Percentiles rank a stretch among this genome's conserved stretches.
These are phyloP conservation scores for Abortiporus biennis DNA, from an alignment of 1,284 basidiomycete species.

Conservation along the genomic window DNA sequence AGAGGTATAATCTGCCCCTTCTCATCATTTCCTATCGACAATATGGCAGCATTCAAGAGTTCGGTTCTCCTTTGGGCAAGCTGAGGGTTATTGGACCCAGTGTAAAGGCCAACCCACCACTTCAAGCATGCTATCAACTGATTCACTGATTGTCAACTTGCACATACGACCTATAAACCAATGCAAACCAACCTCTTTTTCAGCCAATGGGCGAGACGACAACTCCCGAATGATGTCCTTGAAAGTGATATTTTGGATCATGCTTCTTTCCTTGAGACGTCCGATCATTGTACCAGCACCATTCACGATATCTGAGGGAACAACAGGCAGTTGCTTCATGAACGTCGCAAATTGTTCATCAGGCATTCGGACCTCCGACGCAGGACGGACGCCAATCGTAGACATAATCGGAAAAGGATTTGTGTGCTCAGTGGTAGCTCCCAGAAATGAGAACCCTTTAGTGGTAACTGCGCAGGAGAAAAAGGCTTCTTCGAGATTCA, in stretches of 20 bases:
- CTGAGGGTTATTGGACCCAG: slow-evolving; percentile 28
- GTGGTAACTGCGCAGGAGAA: slow-evolving; percentile 50
- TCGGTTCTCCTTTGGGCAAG: slow-evolving; percentile 47
- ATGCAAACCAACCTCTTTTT: slow-evolving; percentile 45
- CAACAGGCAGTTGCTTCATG: slow-evolving; percentile 73
- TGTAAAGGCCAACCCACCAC: slow-evolving; percentile 81
- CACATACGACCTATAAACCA: not conserved
- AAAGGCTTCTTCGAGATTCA: slow-evolving; percentile 77
- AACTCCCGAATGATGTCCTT: slow-evolving; percentile 85
- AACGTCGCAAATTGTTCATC: slow-evolving; percentile 74
- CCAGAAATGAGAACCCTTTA: slow-evolving; percentile 21
- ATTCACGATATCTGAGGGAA: slow-evolving; percentile 63
- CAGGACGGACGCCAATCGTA: slow-evolving; percentile 68
- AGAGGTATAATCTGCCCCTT: slow-evolving; percentile 63
- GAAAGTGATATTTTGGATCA: slow-evolving; percentile 83
- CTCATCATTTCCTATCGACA: slow-evolving; percentile 34
- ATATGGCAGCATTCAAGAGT: slow-evolving; percentile 66
- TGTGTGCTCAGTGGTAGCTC: slow-evolving; percentile 1
- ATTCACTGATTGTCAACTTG: not conserved
- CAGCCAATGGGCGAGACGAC: slow-evolving; percentile 61
- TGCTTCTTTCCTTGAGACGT: slow-evolving; percentile 56
- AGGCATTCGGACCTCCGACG: slow-evolving; percentile 72
- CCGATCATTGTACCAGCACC: slow-evolving; percentile 65
- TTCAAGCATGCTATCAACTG: slow-evolving; percentile 72
- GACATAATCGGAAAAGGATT: slow-evolving; percentile 73